Conservation (phyloP, 2,329 filamentous ascomycete species). For the Fusarium pseudonygamai region DNA sequence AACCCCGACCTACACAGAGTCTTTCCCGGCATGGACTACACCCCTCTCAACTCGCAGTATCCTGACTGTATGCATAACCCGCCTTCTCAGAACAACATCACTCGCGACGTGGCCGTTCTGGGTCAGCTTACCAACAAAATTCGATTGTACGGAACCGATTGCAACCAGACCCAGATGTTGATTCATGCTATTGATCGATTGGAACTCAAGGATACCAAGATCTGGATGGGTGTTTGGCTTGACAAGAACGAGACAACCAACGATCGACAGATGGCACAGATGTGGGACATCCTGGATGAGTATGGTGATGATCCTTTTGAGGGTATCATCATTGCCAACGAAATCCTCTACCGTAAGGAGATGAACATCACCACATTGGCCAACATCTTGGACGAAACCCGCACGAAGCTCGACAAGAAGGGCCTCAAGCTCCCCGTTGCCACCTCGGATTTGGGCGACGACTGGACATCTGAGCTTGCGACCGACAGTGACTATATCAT, state of each 20-base stretch:
- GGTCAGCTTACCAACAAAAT: conserved; percentile 90
- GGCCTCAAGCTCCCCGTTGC: conserved; percentile 79
- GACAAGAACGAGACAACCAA: conserved; percentile 87
- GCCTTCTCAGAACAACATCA: conserved; percentile 93
- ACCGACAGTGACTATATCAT: conserved; percentile 84
- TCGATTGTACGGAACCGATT: conserved; percentile 93
- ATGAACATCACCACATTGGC: conserved; percentile 73
- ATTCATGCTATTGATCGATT: conserved; percentile 82
- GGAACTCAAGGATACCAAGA: conserved; percentile 77
- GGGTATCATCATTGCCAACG: conserved; percentile 84
- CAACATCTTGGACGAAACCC: conserved; percentile 72
- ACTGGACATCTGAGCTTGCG: conserved; percentile 80
- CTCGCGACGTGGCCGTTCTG: conserved; percentile 87
- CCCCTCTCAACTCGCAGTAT: conserved; percentile 89
- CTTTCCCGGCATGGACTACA: conserved; percentile 96
- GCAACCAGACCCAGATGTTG: conserved; percentile 96
- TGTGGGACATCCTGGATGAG: conserved; percentile 82
- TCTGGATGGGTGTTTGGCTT: conserved; percentile 96
- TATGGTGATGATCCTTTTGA: conserved; percentile 77
- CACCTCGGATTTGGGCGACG: conserved; percentile 88
- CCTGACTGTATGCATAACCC: conserved; percentile 81
- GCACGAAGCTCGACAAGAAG: conserved; percentile 74
- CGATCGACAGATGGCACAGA: conserved; percentile 79
- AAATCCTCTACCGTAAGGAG: conserved; percentile 80
- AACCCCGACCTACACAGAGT: conserved; percentile 88